A percentile compares a stretch with the other conserved stretches of the same genome.
phyloP scores from a whole-genome alignment of 352 stramenopile genomes.

The Globisporangium polare region DNA sequence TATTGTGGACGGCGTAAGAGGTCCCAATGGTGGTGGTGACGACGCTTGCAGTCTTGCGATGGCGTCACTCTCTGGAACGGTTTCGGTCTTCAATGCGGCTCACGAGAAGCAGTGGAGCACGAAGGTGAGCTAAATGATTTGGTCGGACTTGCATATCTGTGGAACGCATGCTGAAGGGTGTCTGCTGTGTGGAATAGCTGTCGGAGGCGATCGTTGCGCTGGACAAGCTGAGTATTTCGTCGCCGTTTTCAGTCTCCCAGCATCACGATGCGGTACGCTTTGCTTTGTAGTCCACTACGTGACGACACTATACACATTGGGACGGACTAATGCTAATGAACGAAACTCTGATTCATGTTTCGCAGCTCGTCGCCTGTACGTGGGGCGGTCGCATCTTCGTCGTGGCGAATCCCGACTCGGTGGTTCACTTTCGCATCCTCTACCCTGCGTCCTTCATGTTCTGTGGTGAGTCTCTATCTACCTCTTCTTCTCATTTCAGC shows the following conservation, averaged over 20 bases:
- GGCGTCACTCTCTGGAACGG: conserved; percentile 32
- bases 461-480: conserved; percentile 36
- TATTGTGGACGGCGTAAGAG: conserved; percentile 37
- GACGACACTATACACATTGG: background rate
- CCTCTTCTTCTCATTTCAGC: background rate
- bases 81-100: conserved; percentile 34
- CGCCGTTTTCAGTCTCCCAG: background rate
- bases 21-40: conserved; percentile 8
- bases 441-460: conserved; percentile 60
- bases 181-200: conserved; percentile 22
- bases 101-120: conserved; percentile 42
- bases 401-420: conserved; percentile 32
- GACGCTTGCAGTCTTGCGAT: conserved; percentile 23
- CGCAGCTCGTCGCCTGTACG: conserved; percentile 60
- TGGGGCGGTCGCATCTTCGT: conserved; percentile 67
- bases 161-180: background rate
- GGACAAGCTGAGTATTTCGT: conserved; percentile 28
- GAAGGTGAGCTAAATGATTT: conserved; percentile 24
- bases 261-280: conserved; percentile 8
- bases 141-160: background rate
- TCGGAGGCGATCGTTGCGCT: conserved; percentile 48
- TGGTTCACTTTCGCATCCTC: conserved; percentile 63
- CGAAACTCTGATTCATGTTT: too few species aligned
- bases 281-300: background rate
- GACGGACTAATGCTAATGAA: background rate